These are phyloP conservation scores for Clitopilus passeckerianus DNA, from an alignment of 768 basidiomycete species.

Conservation along the genomic window DNA sequence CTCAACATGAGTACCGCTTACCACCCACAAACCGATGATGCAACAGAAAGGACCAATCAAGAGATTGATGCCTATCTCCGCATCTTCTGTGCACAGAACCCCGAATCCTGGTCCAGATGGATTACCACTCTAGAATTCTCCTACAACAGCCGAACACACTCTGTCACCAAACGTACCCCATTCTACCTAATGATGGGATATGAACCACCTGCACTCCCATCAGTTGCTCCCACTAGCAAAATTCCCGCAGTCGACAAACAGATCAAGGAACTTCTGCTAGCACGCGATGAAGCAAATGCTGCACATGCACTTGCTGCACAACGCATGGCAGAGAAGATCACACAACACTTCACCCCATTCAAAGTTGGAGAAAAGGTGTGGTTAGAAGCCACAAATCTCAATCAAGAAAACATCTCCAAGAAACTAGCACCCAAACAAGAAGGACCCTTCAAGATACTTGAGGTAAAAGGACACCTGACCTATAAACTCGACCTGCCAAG, in stretches of 20 bases:
- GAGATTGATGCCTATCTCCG: constrained; percentile 5
- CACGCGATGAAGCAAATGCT: constrained; percentile 9
- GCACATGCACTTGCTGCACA: constrained; percentile 12
- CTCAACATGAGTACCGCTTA: background rate
- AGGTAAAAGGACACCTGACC: constrained; percentile 7
- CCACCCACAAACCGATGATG: background rate
- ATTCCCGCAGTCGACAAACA: background rate
- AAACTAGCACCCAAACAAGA: constrained; percentile 9
- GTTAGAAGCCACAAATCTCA: constrained; percentile 11
- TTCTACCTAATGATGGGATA: constrained; percentile 5
- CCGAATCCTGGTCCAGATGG: background rate
- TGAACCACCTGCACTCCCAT: background rate
- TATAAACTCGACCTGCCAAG: constrained; percentile 9
- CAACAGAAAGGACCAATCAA: constrained; percentile 6
- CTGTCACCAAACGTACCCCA: background rate
- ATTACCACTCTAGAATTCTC: constrained; percentile 4
- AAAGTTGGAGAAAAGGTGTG: constrained; percentile 12
- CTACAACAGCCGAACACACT: constrained; percentile 3
- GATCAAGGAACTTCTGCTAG: background rate
- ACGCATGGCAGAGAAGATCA: constrained; percentile 4
- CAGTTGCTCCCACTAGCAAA: background rate
- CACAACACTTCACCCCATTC: constrained; percentile 4
- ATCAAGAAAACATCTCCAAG: constrained; percentile 4
- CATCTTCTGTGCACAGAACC: background rate
- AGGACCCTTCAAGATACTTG: constrained; percentile 12